phyloP scores from a whole-genome alignment of 2,329 filamentous ascomycete genomes.

The Trichocomaceae sp. region DNA sequence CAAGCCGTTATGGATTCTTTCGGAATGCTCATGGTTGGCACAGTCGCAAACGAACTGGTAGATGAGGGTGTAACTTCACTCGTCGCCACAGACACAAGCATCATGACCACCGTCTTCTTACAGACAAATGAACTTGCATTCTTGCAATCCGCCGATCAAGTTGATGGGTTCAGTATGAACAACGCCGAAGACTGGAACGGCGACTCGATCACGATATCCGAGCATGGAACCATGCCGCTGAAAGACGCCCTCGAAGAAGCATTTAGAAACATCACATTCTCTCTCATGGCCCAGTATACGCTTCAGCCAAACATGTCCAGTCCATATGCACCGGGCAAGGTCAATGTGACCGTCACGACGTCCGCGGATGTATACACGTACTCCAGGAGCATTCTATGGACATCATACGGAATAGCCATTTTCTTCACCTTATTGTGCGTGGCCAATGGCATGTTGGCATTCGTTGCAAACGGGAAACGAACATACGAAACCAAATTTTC shows the following conservation, averaged over 20 bases:
- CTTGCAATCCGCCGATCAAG: background rate
- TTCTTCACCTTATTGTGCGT: background rate
- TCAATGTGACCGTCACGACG: background rate
- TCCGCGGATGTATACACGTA: background rate
- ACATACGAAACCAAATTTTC: background rate
- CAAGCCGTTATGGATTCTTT: background rate
- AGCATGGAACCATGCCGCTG: background rate
- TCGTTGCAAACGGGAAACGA: background rate
- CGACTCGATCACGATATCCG: background rate
- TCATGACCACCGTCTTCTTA: slow-evolving; percentile 1
- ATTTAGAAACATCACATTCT: background rate
- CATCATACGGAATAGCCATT: background rate
- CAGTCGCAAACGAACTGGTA: background rate
- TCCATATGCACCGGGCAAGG: background rate
- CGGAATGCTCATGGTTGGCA: background rate
- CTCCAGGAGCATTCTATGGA: background rate
- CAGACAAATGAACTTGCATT: background rate
- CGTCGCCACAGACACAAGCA: background rate
- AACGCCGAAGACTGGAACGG: background rate
- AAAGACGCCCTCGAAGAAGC: background rate
- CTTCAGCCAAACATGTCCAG: slow-evolving; percentile 1
- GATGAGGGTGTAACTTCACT: background rate
- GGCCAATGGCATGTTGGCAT: background rate
- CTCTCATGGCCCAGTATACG: background rate
- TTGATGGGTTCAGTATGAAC: background rate